Percentiles rank a stretch among this genome's conserved stretches.
phyloP scores from a whole-genome alignment of 257 asterid species.

The Solanum pinnatisectum region DNA sequence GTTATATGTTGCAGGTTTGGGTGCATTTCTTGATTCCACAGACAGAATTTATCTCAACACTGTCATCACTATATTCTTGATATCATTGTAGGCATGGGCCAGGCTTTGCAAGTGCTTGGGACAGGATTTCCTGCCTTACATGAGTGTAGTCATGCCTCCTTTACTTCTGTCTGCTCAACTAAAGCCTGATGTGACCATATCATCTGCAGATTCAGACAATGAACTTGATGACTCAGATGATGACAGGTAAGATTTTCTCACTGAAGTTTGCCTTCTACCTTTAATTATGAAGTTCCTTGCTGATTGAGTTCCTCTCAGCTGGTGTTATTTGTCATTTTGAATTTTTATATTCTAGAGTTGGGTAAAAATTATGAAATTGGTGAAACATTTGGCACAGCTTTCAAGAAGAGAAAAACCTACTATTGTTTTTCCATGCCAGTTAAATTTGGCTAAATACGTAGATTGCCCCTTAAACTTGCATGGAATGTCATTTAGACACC shows the following conservation, averaged over 20 bases:
- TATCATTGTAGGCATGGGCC: slow-evolving; percentile 75
- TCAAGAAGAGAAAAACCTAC: not conserved
- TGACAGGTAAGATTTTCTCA: slow-evolving; percentile 47
- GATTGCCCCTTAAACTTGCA: not conserved
- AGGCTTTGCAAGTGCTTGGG: slow-evolving; percentile 96
- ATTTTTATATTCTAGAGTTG: not conserved
- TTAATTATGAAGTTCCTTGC: not conserved
- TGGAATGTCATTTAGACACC: not conserved
- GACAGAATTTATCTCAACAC: not conserved
- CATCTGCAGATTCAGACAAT: slow-evolving; percentile 83
- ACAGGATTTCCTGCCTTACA: slow-evolving; percentile 92
- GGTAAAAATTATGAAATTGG: not conserved
- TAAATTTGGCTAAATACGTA: not conserved
- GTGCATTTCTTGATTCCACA: not conserved
- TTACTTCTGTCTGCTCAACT: slow-evolving; percentile 89
- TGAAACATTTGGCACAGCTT: not conserved
- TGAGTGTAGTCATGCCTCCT: slow-evolving; percentile 96
- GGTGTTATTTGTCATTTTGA: not conserved
- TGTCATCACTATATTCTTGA: not conserved
- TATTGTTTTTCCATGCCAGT: not conserved
- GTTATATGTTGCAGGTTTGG: slow-evolving; percentile 88
- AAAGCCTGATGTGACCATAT: slow-evolving; percentile 84
- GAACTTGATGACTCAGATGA: slow-evolving; percentile 84
- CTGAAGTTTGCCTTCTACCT: not conserved
- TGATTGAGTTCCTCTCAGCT: not conserved